Evolutionary conservation across 208 protist species (phyloP), one percentile per base, ranked within the genome.

Genomic region (Trypanosoma congolense): DNA sequence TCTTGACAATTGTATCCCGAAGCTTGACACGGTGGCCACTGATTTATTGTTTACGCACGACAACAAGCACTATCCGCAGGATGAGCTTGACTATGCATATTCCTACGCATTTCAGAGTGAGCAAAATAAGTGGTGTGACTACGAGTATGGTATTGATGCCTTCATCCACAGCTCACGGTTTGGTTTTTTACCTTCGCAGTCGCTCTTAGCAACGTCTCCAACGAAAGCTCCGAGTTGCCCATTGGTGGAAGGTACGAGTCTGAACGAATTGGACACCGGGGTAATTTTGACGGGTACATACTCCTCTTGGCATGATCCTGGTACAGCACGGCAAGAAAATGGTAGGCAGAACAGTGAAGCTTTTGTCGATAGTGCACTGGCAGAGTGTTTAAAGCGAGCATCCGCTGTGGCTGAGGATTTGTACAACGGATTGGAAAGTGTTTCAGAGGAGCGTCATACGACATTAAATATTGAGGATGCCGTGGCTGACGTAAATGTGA

Each of bases 101-200:
- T 24, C 42, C 6, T 25, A 47, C 16, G 21, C 21, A 21, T 25
- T 47, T 8, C 42, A 24, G 21, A 47, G 33, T 38, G 33, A 47
- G 18, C 42, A 47, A 10, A 33, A 12, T 21, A 48, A 51, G 9
- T 46, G 0, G 18, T 60, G 63, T 29, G 60, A 57, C 18, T 82
- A 82, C 43, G 61, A 53, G 22, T 90, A 81, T 63, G 82, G 82
- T 46, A 77, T 90, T 51, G 77, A 90, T 41, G 71, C 82, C 12
- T 70, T 77, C 51, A 57, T 90, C 48, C 82, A 85, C 54, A 70
- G 82, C 12, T 58, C 62, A 14, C 61, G 85, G 53, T 54, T 90
- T 2, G 82, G 77, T 30, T 85, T 85, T 64, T 74, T 70, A 4
- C 66, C 69, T 12, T 77, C 83, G 53, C 75, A 71, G 2, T 83